Percentiles rank a stretch among this genome's conserved stretches.
Conservation (phyloP, 1,139 yeast species). For the Wickerhamomyces sp. region DNA sequence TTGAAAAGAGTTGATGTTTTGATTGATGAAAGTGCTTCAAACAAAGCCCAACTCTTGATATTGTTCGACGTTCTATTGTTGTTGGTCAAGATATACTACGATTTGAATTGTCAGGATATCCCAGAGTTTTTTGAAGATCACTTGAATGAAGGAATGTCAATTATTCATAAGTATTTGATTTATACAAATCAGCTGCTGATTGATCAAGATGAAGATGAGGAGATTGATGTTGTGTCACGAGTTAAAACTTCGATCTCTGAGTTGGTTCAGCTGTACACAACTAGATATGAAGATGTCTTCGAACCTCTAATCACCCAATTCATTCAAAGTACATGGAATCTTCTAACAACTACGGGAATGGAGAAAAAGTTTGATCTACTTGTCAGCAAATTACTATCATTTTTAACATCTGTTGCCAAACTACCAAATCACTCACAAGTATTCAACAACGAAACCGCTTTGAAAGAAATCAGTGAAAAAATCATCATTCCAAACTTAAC, state of each 20-base stretch:
- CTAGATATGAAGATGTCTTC: conserved; percentile 89
- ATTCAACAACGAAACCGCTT: conserved; percentile 62
- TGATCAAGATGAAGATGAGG: conserved; percentile 61
- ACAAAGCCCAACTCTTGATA: conserved; percentile 43
- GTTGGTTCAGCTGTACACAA: conserved; percentile 76
- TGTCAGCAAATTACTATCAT: conserved; percentile 75
- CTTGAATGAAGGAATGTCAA: conserved; percentile 67
- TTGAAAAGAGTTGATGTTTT: conserved; percentile 62
- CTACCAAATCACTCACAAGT: conserved; percentile 59
- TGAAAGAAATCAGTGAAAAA: conserved; percentile 74
- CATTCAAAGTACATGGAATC: conserved; percentile 77
- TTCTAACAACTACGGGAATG: conserved; percentile 60
- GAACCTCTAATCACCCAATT: conserved; percentile 71
- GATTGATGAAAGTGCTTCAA: conserved; percentile 44
- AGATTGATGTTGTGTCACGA: conserved; percentile 64
- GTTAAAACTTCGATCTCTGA: conserved; percentile 84
- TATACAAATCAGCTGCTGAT: conserved; percentile 51
- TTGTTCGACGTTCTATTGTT: conserved; percentile 70
- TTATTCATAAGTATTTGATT: conserved; percentile 74
- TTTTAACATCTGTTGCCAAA: conserved; percentile 77
- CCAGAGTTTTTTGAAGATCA: conserved; percentile 98
- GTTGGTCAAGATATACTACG: conserved; percentile 78
- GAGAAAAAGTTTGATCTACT: conserved; percentile 81
- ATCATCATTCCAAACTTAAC: conserved; percentile 86
- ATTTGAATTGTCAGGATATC: conserved; percentile 93